A percentile compares a stretch with the other conserved stretches of the same genome.
phyloP scores from a whole-genome alignment of 1,284 basidiomycete species.

The Apiotrichum porosum region DNA sequence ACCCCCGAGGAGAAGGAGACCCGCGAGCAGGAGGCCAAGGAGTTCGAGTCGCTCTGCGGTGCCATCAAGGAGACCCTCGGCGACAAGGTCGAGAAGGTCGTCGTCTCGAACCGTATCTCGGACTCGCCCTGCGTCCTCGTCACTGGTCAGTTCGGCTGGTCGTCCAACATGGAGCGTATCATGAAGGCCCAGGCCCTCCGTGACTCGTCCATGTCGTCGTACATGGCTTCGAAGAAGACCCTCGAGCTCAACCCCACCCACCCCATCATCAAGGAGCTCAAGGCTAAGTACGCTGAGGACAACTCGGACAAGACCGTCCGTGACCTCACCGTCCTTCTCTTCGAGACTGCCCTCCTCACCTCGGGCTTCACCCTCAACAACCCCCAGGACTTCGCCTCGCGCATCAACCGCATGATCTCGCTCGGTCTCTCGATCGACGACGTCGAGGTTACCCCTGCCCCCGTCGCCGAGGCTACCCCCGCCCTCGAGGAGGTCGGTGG shows the following conservation, averaged over 20 bases:
- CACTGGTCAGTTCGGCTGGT: constrained; percentile 99
- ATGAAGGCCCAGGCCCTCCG: constrained; percentile 99
- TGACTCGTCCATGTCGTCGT: constrained; percentile 97
- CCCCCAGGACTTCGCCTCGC: constrained; percentile 89
- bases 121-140: constrained; percentile 96
- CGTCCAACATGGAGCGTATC: constrained; percentile 99
- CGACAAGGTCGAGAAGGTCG: constrained; percentile 99
- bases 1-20: constrained; percentile 93
- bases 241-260: constrained; percentile 95
- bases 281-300: constrained; percentile 90
- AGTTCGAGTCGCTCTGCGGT: constrained; percentile 85
- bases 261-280: constrained; percentile 90
- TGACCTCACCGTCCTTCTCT: constrained; percentile 90
- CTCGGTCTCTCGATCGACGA: constrained; percentile 56
- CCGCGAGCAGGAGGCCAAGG: constrained; percentile 81
- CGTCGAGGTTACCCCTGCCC: constrained; percentile 27
- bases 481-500: constrained; percentile 46
- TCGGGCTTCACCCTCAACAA: constrained; percentile 94
- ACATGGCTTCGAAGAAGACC: constrained; percentile 99
- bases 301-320: constrained; percentile 98
- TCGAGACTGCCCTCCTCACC: constrained; percentile 90
- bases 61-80: constrained; percentile 94
- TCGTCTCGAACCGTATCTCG: constrained; percentile 94
- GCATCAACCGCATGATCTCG: constrained; percentile 96
- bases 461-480: constrained; percentile 36